phyloP scores from a whole-genome alignment of 768 basidiomycete genomes.

The Mycena chlorophos region DNA sequence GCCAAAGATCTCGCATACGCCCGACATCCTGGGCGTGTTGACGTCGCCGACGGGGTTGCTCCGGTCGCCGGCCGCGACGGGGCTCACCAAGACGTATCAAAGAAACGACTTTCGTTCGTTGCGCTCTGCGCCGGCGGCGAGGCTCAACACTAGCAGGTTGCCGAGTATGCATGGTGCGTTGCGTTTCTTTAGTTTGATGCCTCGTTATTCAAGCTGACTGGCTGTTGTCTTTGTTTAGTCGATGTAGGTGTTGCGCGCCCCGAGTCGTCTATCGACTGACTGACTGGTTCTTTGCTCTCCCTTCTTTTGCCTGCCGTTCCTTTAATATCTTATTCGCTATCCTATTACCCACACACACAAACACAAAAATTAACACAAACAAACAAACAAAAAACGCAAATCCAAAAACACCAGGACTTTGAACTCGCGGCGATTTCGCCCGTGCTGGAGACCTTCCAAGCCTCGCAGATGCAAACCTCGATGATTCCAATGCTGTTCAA shows the following conservation, averaged over 20 bases:
- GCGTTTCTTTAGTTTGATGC: neutral
- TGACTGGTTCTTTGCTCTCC: constrained; percentile 9
- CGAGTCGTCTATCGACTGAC: constrained; percentile 23
- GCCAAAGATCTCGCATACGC: constrained; percentile 52
- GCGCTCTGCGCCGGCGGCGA: constrained; percentile 63
- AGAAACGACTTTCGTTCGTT: constrained; percentile 83
- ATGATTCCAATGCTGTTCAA: constrained; percentile 21
- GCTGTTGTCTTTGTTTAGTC: too few species aligned
- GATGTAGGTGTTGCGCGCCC: constrained; percentile 50
- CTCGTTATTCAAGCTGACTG: neutral
- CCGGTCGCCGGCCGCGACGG: constrained; percentile 70
- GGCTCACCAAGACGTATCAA: constrained; percentile 78
- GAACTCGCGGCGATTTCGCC: constrained; percentile 36
- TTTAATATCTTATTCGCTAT: constrained; percentile 15
- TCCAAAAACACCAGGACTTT: constrained; percentile 30
- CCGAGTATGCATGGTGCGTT: constrained; percentile 77
- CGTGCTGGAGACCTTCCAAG: constrained; percentile 24
- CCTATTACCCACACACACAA: constrained; percentile 7
- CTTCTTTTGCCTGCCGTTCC: neutral
- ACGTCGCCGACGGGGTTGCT: constrained; percentile 71
- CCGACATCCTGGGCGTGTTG: constrained; percentile 62
- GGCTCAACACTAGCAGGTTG: constrained; percentile 82
- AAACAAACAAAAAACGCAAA: constrained; percentile 1
- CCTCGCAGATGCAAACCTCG: constrained; percentile 9
- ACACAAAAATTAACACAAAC: constrained; percentile 13